Conservation (phyloP, 352 stramenopile species). For the Pythium periplocum region DNA sequence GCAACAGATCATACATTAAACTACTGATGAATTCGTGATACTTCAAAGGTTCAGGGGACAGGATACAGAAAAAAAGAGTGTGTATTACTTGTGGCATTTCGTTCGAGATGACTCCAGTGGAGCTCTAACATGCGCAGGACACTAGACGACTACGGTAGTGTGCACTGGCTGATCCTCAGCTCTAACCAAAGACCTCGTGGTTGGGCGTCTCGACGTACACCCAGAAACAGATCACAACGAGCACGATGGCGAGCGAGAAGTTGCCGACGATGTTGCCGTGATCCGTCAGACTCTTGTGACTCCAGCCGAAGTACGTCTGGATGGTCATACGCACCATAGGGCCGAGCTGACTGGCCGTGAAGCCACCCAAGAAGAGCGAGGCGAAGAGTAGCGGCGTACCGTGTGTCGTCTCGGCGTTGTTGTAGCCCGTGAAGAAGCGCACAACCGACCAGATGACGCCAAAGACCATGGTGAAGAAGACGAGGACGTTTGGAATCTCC, state of each 20-base stretch:
- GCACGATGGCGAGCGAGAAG: slow-evolving; percentile 62
- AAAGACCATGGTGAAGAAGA: slow-evolving; percentile 63
- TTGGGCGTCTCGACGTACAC: slow-evolving; percentile 72
- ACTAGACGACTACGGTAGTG: too few species aligned
- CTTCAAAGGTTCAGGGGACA: too few species aligned
- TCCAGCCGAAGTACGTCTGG: slow-evolving; percentile 75
- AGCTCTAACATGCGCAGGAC: too few species aligned
- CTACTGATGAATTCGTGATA: too few species aligned
- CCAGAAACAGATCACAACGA: slow-evolving; percentile 65
- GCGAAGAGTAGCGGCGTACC: slow-evolving; percentile 59
- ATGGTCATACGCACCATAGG: slow-evolving; percentile 72
- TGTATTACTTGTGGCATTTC: too few species aligned
- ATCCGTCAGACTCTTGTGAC: slow-evolving; percentile 71
- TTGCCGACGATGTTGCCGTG: slow-evolving; percentile 70
- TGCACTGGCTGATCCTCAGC: not conserved
- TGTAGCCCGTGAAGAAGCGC: slow-evolving; percentile 66
- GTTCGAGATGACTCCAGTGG: too few species aligned
- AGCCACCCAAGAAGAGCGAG: slow-evolving; percentile 55
- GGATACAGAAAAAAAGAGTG: too few species aligned
- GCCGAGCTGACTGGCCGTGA: slow-evolving; percentile 49
- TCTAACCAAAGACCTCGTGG: slow-evolving; percentile 36
- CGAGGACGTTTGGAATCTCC: slow-evolving; percentile 62
- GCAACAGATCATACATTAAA: too few species aligned
- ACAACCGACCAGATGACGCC: slow-evolving; percentile 59
- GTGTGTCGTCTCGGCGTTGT: slow-evolving; percentile 60